Evolutionary conservation across 768 basidiomycete genomes (phyloP).

Genomic region (Tricholoma terreum): DNA sequence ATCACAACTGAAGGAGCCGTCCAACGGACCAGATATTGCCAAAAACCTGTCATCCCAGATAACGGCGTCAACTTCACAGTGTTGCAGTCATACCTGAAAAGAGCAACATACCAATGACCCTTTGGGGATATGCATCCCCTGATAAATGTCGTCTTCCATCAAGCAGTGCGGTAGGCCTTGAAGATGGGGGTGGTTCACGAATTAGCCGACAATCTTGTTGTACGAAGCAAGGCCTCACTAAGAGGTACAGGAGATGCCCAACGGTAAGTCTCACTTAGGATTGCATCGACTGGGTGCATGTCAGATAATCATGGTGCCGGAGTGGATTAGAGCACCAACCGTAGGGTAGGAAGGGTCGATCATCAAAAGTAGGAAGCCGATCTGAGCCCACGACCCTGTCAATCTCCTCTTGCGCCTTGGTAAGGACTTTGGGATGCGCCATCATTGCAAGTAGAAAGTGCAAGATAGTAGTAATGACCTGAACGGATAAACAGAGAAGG

Average conservation of each 20-base stretch:
- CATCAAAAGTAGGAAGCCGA: conserved; percentile 58
- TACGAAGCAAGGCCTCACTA: conserved; percentile 32
- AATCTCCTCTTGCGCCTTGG: conserved; percentile 62
- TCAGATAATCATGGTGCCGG: neutral
- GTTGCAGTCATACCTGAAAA: neutral
- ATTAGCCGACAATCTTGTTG: neutral
- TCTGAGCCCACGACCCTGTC: conserved; percentile 54
- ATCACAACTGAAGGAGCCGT: neutral
- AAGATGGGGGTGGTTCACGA: conserved; percentile 2
- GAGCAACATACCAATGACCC: conserved; percentile 48
- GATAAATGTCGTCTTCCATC: conserved; percentile 64
- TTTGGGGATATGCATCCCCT: conserved; percentile 55
- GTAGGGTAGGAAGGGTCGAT: conserved; percentile 55
- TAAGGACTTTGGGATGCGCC: conserved; percentile 52
- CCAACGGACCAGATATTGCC: conserved; percentile 55
- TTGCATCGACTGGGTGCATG: conserved; percentile 38
- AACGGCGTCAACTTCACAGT: conserved; percentile 6
- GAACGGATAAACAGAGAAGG: neutral
- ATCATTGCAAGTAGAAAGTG: conserved; percentile 72
- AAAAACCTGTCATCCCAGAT: conserved; percentile 34
- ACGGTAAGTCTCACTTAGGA: conserved; percentile 53
- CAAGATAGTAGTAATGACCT: conserved; percentile 54
- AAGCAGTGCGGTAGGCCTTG: conserved; percentile 62
- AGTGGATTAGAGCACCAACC: conserved; percentile 25
- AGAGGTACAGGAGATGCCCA: conserved; percentile 60